Conservation (phyloP, 306 rosid species). For the Rosa chinensis region DNA sequence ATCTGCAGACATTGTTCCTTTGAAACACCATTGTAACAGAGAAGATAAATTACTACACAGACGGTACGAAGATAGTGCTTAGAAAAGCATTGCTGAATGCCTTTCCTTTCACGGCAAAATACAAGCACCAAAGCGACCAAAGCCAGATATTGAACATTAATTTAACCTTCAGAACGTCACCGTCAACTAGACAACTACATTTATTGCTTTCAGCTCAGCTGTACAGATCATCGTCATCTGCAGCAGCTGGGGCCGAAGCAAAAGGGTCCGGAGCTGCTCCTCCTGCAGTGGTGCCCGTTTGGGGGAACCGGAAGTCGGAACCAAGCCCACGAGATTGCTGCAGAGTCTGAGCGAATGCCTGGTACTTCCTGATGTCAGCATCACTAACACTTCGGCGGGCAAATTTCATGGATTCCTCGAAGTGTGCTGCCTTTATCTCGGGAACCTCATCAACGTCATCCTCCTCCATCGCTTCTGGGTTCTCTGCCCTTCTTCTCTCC, state of each 20-base stretch:
- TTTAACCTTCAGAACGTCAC: background rate
- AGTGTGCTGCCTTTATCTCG: conserved; percentile 61
- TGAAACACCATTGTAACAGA: background rate
- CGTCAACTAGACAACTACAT: background rate
- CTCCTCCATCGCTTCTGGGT: conserved; percentile 69
- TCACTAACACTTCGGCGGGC: conserved; percentile 73
- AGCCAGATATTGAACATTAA: background rate
- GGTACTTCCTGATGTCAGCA: conserved; percentile 67
- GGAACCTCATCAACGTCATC: conserved; percentile 43
- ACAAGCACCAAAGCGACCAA: background rate
- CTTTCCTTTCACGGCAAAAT: background rate
- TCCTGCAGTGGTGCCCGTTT: conserved; percentile 25
- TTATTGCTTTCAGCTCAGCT: conserved; percentile 17
- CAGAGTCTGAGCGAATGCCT: conserved; percentile 66
- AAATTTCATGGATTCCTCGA: conserved; percentile 71
- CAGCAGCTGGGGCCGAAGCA: conserved; percentile 47
- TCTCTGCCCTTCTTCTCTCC: conserved; percentile 48
- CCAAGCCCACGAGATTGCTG: conserved; percentile 70
- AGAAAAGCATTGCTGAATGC: background rate
- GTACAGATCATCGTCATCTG: conserved; percentile 63
- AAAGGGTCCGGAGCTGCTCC: conserved; percentile 52
- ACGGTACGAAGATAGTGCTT: background rate
- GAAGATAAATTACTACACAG: background rate
- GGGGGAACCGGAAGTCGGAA: conserved; percentile 53
- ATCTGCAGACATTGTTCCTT: background rate